Conservation (phyloP, 2,329 filamentous ascomycete genomes). For the Beauveria pseudobassiana region DNA sequence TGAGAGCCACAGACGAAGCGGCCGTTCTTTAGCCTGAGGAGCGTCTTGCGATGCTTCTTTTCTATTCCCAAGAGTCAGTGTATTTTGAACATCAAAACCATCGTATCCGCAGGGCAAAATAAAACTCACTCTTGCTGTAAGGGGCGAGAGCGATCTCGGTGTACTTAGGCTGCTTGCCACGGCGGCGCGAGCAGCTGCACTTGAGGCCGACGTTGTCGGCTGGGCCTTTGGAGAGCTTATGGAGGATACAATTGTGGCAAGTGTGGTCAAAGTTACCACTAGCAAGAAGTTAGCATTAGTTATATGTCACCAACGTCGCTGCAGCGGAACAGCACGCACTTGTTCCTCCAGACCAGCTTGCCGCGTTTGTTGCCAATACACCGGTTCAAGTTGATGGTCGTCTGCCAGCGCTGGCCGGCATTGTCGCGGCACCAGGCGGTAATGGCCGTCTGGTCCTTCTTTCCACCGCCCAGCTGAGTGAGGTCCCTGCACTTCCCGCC, state of each 20-base stretch:
- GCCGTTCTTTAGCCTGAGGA: not conserved
- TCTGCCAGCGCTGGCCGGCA: not conserved
- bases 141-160: not conserved
- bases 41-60: too few relatives aligned
- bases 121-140: not conserved
- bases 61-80: not conserved
- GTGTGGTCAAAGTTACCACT: slow-evolving; percentile 3
- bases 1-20: slow-evolving; percentile 4
- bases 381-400: slow-evolving; percentile 3
- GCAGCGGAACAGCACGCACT: not conserved
- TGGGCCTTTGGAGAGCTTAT: not conserved
- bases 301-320: not conserved
- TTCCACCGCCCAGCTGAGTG: not conserved
- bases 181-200: slow-evolving; percentile 1
- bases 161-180: not conserved
- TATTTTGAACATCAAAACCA: too few relatives aligned
- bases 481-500: not conserved
- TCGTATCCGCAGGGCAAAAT: too few relatives aligned
- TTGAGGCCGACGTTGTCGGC: not conserved
- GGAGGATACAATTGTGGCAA: not conserved
- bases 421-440: not conserved
- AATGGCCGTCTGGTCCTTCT: not conserved
- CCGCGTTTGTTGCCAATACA: slow-evolving; percentile 1
- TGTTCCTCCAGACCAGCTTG: not conserved
- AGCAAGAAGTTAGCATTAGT: not conserved